Evolutionary conservation across 352 stramenopile genomes (phyloP), one percentile per base, ranked within the genome.

Genomic region (Globisporangium cylindrosporum): DNA sequence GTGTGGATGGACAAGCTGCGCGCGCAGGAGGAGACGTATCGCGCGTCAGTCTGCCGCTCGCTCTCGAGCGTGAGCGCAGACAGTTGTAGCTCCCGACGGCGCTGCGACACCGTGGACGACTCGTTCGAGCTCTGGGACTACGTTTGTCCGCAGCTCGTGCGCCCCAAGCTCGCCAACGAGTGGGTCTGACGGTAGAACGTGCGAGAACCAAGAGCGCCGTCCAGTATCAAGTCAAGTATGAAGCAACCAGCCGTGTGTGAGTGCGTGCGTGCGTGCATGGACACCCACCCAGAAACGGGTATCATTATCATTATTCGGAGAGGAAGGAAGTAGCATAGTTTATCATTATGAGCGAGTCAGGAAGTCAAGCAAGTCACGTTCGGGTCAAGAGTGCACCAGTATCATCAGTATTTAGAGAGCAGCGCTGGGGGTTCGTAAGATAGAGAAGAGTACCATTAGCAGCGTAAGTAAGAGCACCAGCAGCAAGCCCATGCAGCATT

Each of bases 41-140:
- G 62, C 20, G 57, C 27, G 29, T 70, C 65, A 10, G 46, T 57
- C 34, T 56, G 62, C 20, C 65, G 51, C 43, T 70, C 65, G 18
- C 32, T 57, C 34, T 56, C 64, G 55, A 24, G 53, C 53, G 25
- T 48, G 22, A 62, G 65, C 25, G 24, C 12, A 12, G 38, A 46
- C 38, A 46, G 38, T 12, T 46, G 22, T 34, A 57, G 34, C 58
- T 43, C 1, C 22, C 58, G 65, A 3, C 49, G 65, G 1, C 65
- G 65, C 34, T 70, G 65, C n/a, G 65, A 70, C 29, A 70, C 48
- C 67, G 61, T 60, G 10, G 67, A 72, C 53, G 67, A 72, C 20
- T 27, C 71, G n/a, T 88, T 88, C 64, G 79, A 85, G 32, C 78
- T 88, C 71, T 88, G 79, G 79, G 79, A 88, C 60, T 88, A 85